Conservation (phyloP, 129 eudicot genomes). For the Rutidosis leptorrhynchoides region DNA sequence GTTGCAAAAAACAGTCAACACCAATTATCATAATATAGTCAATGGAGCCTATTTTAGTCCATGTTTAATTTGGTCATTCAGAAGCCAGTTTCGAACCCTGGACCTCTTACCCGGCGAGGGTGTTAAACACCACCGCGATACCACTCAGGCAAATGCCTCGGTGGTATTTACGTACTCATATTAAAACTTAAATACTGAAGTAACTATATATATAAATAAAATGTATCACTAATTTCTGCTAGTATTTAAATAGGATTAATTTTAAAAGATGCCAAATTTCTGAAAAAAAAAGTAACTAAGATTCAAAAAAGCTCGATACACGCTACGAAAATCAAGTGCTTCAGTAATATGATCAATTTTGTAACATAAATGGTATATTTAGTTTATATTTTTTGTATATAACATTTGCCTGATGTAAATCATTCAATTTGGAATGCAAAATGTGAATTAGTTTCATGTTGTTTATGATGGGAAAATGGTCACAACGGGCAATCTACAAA, state of each 20-base stretch:
- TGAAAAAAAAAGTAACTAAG: neutral
- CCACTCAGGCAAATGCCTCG: no score
- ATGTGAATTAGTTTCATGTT: neutral
- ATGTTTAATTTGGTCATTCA: no score
- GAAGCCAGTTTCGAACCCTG: no score
- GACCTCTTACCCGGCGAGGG: no score
- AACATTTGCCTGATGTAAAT: neutral
- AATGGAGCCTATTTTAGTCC: no score
- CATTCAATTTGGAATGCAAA: neutral
- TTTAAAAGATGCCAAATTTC: neutral
- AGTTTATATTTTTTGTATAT: neutral
- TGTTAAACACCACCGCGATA: no score
- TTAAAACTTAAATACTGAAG: neutral
- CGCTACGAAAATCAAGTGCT: no score
- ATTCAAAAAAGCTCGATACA: neutral
- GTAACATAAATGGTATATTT: neutral
- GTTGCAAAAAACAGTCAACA: no score
- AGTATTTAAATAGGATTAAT: neutral
- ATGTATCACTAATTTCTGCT: neutral
- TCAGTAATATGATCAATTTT: neutral
- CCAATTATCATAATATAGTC: no score
- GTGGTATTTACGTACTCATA: neutral
- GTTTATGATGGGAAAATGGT: no score
- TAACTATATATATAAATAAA: no score
- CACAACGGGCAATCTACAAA: no score